phyloP scores from a whole-genome alignment of 106 monocot species.

The Cymbidium sinense region DNA sequence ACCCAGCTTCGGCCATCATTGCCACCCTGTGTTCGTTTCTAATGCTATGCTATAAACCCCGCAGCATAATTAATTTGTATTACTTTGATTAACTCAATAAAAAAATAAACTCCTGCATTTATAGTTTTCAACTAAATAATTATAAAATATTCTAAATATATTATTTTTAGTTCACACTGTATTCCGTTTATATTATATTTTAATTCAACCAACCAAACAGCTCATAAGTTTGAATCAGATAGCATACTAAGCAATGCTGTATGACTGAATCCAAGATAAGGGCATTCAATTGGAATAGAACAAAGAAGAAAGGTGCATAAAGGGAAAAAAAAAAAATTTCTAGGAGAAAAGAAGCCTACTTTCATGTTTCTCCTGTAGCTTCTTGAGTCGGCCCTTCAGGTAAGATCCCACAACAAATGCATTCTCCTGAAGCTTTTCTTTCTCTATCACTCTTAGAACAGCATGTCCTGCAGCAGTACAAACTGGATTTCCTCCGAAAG shows the following conservation, averaged over 20 bases:
- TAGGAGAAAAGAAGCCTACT: constrained; percentile 26
- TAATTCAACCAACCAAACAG: too few species aligned
- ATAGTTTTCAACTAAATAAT: too few species aligned
- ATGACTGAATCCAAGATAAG: neutral
- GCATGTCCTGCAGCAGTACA: constrained; percentile 70
- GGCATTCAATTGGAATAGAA: neutral
- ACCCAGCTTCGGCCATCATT: too few species aligned
- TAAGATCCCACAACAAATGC: constrained; percentile 65
- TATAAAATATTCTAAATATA: too few species aligned
- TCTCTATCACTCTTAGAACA: constrained; percentile 63
- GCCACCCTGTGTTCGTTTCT: too few species aligned
- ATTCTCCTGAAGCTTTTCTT: constrained; percentile 76
- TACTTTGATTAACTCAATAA: too few species aligned
- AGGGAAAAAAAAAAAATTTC: neutral
- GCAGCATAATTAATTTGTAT: too few species aligned
- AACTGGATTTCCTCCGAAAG: constrained; percentile 75
- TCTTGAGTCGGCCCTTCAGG: constrained; percentile 41
- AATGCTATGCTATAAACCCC: too few species aligned
- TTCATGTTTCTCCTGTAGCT: constrained; percentile 64
- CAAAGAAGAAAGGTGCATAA: neutral
- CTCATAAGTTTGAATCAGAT: too few species aligned
- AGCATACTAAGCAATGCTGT: neutral
- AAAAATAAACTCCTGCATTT: too few species aligned
- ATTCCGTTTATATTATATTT: too few species aligned
- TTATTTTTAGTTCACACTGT: too few species aligned